Conservation (phyloP, 2,329 filamentous ascomycete species). For the Aspergillus texensis region DNA sequence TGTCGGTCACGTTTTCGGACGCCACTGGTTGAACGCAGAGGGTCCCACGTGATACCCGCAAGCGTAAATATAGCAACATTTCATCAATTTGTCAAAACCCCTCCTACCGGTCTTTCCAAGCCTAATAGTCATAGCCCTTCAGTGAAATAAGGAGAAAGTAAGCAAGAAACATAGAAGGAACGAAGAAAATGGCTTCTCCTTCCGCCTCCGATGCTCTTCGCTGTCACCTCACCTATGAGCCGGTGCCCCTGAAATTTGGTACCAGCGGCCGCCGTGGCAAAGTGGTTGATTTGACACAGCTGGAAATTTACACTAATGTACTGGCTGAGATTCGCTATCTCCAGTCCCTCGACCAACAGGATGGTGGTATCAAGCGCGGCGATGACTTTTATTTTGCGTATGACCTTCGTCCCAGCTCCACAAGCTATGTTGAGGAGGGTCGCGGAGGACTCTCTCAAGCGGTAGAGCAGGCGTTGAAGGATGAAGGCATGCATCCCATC, state of each 20-base stretch:
- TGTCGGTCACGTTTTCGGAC: background rate
- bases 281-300: slow-evolving; percentile 36
- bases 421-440: slow-evolving; percentile 30
- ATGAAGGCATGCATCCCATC: slow-evolving; percentile 32
- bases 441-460: slow-evolving; percentile 36
- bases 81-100: background rate
- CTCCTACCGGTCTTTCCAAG: background rate
- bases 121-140: background rate
- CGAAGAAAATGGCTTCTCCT: background rate
- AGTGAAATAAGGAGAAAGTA: background rate
- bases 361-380: slow-evolving; percentile 32
- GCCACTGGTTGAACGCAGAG: background rate
- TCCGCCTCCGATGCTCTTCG: slow-evolving; percentile 4
- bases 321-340: slow-evolving; percentile 35
- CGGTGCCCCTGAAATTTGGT: slow-evolving; percentile 36
- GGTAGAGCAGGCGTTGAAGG: slow-evolving; percentile 32
- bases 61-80: background rate
- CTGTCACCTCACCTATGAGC: slow-evolving; percentile 26
- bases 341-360: slow-evolving; percentile 25
- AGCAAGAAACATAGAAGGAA: background rate
- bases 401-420: slow-evolving; percentile 38
- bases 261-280: slow-evolving; percentile 37
- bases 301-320: slow-evolving; percentile 40
- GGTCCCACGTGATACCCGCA: background rate
- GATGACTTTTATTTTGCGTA: slow-evolving; percentile 38